Evolutionary conservation across 306 rosid genomes (phyloP), one percentile per base, ranked within the genome.

Genomic region (Malus asiatica): DNA sequence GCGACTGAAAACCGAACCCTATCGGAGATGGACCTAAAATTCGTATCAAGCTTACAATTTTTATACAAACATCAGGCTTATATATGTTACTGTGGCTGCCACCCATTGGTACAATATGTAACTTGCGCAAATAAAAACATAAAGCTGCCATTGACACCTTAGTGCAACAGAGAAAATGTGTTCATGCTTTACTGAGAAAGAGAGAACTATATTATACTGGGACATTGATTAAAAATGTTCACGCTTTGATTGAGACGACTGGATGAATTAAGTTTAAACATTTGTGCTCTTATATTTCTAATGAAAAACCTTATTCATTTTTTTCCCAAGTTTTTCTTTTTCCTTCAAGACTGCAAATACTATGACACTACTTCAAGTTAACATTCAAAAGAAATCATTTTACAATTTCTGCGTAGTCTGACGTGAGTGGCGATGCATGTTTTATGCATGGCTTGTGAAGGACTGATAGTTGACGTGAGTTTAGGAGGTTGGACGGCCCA

Each of bases 401-500:
- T 48, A 57, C 62, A 57, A n/a, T n/a, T 55, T 57, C 29, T 57
- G 27, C 8, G n/a, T 64, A 61, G 66, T 32, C 35, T 15, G 40
- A 70, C 71, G 71, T 62, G 68, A 52, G 27, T 57, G 76, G 22
- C 40, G 9, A 13, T 73, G 77, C 71, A 63, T 64, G 52, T 19
- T 25, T 35, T 23, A 82, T 72, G 72, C 70, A 35, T 3, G 20
- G 51, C 29, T 66, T 35, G n/a, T 66, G 27, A 19, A 66, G 8
- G 70, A 66, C 15, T 11, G 23, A 10, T 7, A 14, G 20, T 32
- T 16, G 76, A 82, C 78, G 82, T 77, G 74, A 57, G 62, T 22
- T 57, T 22, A n/a, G 62, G 23, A 20, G 65, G 65, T 52, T 52
- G 60, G 29, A 33, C 14, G 72, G 78, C 78, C 84, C 78, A 77